phyloP scores from a whole-genome alignment of 2,329 filamentous ascomycete genomes.

The Trichothecium roseum region DNA sequence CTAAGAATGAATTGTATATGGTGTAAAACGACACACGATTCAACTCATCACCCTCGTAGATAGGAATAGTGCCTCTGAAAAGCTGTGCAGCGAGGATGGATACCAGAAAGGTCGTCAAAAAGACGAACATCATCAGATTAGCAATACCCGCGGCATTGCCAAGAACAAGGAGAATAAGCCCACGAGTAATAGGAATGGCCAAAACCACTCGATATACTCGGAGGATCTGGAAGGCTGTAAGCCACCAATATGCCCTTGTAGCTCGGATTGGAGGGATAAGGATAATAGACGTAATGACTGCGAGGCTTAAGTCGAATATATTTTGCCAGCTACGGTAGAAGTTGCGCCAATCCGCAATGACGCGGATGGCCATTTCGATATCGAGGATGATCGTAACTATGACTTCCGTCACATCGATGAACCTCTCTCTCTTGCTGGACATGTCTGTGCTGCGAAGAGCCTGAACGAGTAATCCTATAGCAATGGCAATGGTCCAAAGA shows the following conservation, averaged over 20 bases:
- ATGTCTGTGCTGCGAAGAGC: constrained; percentile 68
- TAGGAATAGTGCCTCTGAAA: constrained; percentile 75
- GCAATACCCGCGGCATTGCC: constrained; percentile 86
- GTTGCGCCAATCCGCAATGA: constrained; percentile 66
- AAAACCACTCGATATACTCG: constrained; percentile 87
- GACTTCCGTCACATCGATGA: constrained; percentile 66
- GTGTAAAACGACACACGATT: constrained; percentile 72
- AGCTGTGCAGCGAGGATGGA: constrained; percentile 90
- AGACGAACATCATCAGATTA: constrained; percentile 93
- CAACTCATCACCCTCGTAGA: constrained; percentile 50
- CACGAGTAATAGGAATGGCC: constrained; percentile 75
- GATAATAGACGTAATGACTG: constrained; percentile 73
- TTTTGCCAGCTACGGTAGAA: constrained; percentile 71
- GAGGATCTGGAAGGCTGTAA: constrained; percentile 87
- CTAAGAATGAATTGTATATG: constrained; percentile 91
- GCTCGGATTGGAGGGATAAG: constrained; percentile 71
- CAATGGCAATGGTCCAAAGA: constrained; percentile 74
- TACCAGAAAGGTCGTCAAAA: constrained; percentile 86
- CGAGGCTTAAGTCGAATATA: constrained; percentile 69
- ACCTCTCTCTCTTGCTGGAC: constrained; percentile 44
- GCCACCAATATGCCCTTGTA: constrained; percentile 71
- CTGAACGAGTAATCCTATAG: constrained; percentile 70
- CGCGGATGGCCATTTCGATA: constrained; percentile 71
- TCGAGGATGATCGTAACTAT: constrained; percentile 70
- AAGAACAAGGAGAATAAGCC: constrained; percentile 78